These are phyloP conservation scores for Fomes fomentarius DNA, from an alignment of 1,284 basidiomycete genomes.

Conservation along the genomic window DNA sequence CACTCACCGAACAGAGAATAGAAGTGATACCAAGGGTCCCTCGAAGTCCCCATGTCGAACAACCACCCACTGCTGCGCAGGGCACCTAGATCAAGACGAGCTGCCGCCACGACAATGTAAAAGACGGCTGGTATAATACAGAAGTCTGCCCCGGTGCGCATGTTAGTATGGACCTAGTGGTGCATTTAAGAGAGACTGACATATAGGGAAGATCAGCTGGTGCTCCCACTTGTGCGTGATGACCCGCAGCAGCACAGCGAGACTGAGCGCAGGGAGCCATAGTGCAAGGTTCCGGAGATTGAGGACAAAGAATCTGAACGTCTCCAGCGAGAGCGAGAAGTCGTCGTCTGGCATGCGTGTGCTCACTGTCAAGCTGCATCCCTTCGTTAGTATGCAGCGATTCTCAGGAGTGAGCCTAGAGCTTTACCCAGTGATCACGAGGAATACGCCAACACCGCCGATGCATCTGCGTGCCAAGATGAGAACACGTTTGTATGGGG, in stretches of 20 bases:
- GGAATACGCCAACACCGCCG: constrained; percentile 93
- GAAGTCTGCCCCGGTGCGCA: constrained; percentile 61
- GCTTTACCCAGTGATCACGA: constrained; percentile 81
- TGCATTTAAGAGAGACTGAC: constrained; percentile 45
- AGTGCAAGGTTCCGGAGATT: constrained; percentile 64
- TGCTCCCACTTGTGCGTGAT: constrained; percentile 86
- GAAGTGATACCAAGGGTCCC: constrained; percentile 82
- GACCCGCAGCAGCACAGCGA: constrained; percentile 81
- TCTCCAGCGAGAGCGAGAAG: constrained; percentile 70
- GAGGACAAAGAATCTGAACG: constrained; percentile 65
- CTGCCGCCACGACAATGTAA: constrained; percentile 77
- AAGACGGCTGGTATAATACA: constrained; percentile 84
- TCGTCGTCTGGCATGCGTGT: constrained; percentile 84
- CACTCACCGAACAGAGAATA: constrained; percentile 75
- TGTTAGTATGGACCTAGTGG: not conserved
- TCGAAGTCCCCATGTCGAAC: constrained; percentile 75
- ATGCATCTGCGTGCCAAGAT: constrained; percentile 68
- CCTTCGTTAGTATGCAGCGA: not conserved
- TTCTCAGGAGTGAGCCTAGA: constrained; percentile 58
- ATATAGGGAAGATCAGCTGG: constrained; percentile 91
- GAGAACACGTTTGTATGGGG: not conserved
- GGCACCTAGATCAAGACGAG: constrained; percentile 60
- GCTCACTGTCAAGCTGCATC: constrained; percentile 75
- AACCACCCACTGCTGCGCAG: constrained; percentile 83
- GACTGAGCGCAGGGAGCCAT: constrained; percentile 76